A percentile compares a stretch with the other conserved stretches of the same genome.
Evolutionary conservation across 495 filamentous ascomycete genomes (phyloP).

Genomic region (Aspergillus taichungensis): DNA sequence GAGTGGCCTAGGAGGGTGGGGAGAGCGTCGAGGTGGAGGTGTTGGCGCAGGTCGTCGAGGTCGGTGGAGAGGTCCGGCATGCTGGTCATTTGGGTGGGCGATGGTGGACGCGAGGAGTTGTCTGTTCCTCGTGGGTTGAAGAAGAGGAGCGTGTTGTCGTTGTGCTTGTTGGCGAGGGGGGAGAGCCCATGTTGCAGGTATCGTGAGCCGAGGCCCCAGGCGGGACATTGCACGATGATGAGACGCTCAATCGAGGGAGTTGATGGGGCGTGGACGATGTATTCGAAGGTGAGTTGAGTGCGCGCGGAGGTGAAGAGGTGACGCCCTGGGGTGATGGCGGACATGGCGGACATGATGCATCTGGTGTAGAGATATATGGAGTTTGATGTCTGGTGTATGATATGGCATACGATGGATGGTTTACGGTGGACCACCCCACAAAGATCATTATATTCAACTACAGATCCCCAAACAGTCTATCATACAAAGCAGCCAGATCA

Average conservation of each 20-base stretch:
- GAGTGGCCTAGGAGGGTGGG: slow-evolving; percentile 12
- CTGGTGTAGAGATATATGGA: no score
- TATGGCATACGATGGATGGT: no score
- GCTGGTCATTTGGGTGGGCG: slow-evolving; percentile 4
- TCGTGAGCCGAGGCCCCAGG: slow-evolving; percentile 12
- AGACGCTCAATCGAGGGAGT: not conserved
- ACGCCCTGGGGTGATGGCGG: slow-evolving; percentile 11
- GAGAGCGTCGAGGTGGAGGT: slow-evolving; percentile 5
- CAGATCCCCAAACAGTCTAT: slow-evolving; percentile 27
- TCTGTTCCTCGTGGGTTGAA: slow-evolving; percentile 10
- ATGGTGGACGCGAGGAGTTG: not conserved
- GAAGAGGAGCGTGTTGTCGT: slow-evolving; percentile 5
- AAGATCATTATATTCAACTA: slow-evolving; percentile 1
- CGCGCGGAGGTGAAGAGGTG: slow-evolving; percentile 14
- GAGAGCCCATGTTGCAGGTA: slow-evolving; percentile 13
- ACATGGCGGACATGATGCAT: not conserved
- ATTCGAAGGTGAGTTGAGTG: slow-evolving; percentile 10
- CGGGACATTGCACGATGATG: slow-evolving; percentile 12
- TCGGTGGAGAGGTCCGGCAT: slow-evolving; percentile 12
- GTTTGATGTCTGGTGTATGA: no score
- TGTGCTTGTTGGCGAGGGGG: not conserved
- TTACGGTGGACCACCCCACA: no score
- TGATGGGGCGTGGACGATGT: slow-evolving; percentile 4
- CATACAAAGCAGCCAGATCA: slow-evolving; percentile 17
- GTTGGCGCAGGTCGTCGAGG: slow-evolving; percentile 11